phyloP scores from a whole-genome alignment of 192 early-diverging fungal species.

The Chytriomyces confervae region DNA sequence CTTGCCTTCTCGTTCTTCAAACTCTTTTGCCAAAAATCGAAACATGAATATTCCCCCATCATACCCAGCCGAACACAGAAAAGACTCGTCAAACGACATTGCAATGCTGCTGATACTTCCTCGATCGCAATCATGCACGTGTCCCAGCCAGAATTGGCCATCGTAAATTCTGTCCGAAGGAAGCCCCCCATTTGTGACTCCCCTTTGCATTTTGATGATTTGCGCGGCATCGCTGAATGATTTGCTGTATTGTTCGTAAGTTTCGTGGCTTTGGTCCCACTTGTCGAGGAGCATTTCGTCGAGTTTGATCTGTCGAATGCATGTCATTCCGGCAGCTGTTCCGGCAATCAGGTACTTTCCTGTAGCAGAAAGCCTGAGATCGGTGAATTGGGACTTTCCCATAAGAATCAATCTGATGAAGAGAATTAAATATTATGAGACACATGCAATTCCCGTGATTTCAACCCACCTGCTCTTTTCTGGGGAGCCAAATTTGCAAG shows the following conservation, averaged over 20 bases:
- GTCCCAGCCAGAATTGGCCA: slow-evolving; percentile 62
- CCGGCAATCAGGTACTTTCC: slow-evolving; percentile 57
- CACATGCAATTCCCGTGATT: slow-evolving; percentile 8
- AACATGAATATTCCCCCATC: slow-evolving; percentile 67
- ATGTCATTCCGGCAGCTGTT: slow-evolving; percentile 47
- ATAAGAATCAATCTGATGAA: slow-evolving; percentile 47
- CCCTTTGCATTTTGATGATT: slow-evolving; percentile 16
- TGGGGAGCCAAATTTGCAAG: slow-evolving; percentile 51
- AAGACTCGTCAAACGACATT: slow-evolving; percentile 62
- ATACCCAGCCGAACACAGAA: slow-evolving; percentile 47
- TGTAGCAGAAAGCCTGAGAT: slow-evolving; percentile 46
- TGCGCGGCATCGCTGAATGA: slow-evolving; percentile 34
- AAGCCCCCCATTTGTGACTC: slow-evolving; percentile 20
- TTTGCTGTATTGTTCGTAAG: slow-evolving; percentile 47
- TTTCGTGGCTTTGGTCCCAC: slow-evolving; percentile 54
- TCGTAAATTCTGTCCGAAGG: slow-evolving; percentile 17
- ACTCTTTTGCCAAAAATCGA: slow-evolving; percentile 41
- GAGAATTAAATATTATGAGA: background rate
- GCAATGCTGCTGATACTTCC: slow-evolving; percentile 49
- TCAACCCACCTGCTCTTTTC: slow-evolving; percentile 52
- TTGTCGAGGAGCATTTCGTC: slow-evolving; percentile 51
- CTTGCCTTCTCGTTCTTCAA: slow-evolving; percentile 47
- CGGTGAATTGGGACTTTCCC: slow-evolving; percentile 41
- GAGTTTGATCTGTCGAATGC: slow-evolving; percentile 51
- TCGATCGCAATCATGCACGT: slow-evolving; percentile 53